Base-by-base conservation (phyloP, 2,329 filamentous ascomycete genomes). In the Arthrobotrys sinensis region DNA sequence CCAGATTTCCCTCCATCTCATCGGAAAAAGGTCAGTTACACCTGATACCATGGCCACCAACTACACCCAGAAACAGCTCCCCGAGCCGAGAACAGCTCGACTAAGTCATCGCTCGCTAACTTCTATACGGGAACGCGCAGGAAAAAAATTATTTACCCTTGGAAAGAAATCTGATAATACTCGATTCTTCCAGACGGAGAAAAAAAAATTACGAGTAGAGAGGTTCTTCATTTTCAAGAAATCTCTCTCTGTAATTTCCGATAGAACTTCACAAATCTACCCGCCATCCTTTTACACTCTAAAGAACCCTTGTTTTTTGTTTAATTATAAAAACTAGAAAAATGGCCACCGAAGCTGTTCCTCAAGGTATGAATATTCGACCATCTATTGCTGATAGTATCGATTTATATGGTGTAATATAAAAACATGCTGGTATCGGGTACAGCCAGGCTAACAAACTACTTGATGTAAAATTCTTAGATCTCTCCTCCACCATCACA, bases 401-500 rank as follows among this genome's bases (percentile, higher is more conserved):
- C 48, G 48, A 21, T 4, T 36, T 36, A 36, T 4, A 36, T 36
- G 34, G 10, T 36, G n/a, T n/a, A n/a, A n/a, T n/a, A n/a, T 36
- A 52, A 52, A 52, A 10, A 55, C 24, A 55, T n/a, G 8, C 50
- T 16, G 53, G 10, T 11, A 34, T 36, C 3, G 24, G 52, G 8
- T 43, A 24, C 4, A 68, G 36, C 28, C n/a, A 34, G 40, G 38
- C 60, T 73, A 55, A 73, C 50, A 53, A 36, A 36, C n/a, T n/a
- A n/a, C n/a, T n/a, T n/a, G n/a, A n/a, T 24, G 38, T 48, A 64
- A 36, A 66, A 65, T 21, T 64, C 24, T 36, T 60, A 60, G 64
- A 62, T 36, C 21, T 75, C 63, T 60, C 71, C 52, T 64, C 70
- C 14, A 65, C 73, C 34, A 66, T 76, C 52, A 70, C 65, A n/a